A percentile compares a stretch with the other conserved stretches of the same genome.
Evolutionary conservation across 345 rosid genomes (phyloP).

Genomic region (Gossypium raimondii): DNA sequence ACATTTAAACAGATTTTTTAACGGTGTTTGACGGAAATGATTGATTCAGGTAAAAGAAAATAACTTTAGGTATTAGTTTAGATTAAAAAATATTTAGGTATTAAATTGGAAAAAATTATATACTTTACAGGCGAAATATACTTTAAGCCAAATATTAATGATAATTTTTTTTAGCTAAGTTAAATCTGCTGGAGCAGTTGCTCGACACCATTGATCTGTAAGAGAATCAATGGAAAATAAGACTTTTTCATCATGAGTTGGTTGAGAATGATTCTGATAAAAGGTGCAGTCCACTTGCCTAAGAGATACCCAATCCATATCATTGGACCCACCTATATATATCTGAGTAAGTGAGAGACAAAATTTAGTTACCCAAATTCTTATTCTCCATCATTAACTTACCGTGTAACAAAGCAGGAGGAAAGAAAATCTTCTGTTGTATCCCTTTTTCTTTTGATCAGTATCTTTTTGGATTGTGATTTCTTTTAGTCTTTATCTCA

Average conservation of each 20-base stretch:
- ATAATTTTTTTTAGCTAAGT: no score
- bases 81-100: no score
- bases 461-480: background rate
- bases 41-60: no score
- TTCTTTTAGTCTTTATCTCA: background rate
- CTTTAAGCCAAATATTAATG: no score
- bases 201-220: no score
- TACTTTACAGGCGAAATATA: no score
- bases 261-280: background rate
- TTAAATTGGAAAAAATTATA: no score
- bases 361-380: background rate
- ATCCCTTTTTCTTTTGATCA: background rate
- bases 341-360: background rate
- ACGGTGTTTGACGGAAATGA: no score
- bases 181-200: no score
- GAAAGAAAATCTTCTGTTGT: background rate
- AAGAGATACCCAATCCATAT: background rate
- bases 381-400: background rate
- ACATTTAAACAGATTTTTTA: no score
- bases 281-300: background rate
- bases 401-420: background rate
- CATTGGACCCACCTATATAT: background rate
- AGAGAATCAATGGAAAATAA: background rate
- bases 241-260: background rate
- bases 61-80: no score